Base-by-base conservation (phyloP, 352 stramenopile genomes). In the Phytophthora fragariaefolia region DNA sequence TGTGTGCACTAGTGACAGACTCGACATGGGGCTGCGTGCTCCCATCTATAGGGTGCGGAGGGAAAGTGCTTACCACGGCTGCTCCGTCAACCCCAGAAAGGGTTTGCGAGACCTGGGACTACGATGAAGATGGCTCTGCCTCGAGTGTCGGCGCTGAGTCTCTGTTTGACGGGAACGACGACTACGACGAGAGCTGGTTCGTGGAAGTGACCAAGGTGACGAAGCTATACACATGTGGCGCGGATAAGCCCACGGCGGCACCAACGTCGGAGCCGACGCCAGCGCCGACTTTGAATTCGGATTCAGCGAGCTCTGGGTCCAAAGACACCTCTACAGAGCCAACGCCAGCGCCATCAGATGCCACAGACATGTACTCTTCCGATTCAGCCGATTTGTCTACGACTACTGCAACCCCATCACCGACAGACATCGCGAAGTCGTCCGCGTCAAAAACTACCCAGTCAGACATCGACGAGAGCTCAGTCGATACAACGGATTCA, bases 11-110 rank as follows among this genome's bases (percentile, higher is more conserved):
- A 9, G 71, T 89, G 58, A 76, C 43, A 12, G 60, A 62, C 23
- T 67, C 27, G 28, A 70, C 74, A 12, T 85, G 74, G 84, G 85
- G 63, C 67, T 76, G 68, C 49, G 63, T 76, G 22, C 38, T 76
- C 38, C 63, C 63, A 7, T 76, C 69, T 3, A 27, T 76, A 42
- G 69, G 58, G 40, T 76, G 69, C 27, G 47, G 52, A 6, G 58
- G 20, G 0, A 45, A 52, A 45, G 30, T 51, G 18, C 26, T 63
- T 17, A 59, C 57, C 15, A 68, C 50, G 10, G 32, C 34, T 13
- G 56, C 56, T 20, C 61, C 62, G 26, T 28, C 23, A 53, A 10
- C n/a, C 50, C 22, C 18, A 22, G 36, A 15, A 17, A 17, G 54
- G 6, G 48, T 69, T 40, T 76, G 68, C 42, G 68, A 71, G 30